Conservation (phyloP, 2,329 filamentous ascomycete species). For the Cryphonectria radicalis region DNA sequence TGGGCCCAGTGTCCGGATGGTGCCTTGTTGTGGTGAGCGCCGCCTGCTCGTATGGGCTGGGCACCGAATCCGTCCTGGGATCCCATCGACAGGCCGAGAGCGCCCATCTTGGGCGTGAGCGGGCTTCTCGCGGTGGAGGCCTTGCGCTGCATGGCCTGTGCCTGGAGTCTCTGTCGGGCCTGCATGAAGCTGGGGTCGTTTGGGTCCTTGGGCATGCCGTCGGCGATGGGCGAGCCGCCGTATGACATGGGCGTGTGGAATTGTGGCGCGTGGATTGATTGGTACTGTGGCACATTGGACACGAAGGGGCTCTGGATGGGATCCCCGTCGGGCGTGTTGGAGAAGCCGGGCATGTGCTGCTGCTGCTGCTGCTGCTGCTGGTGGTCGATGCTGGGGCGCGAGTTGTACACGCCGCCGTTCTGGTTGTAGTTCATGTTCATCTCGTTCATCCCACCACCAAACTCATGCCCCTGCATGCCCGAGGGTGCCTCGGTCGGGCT, state of each 20-base stretch:
- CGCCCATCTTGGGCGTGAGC: conserved; percentile 84
- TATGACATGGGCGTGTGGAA: conserved; percentile 55
- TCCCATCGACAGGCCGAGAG: conserved; percentile 71
- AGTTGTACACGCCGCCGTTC: conserved; percentile 48
- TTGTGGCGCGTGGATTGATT: conserved; percentile 58
- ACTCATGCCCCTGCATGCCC: conserved; percentile 61
- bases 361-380: too few relatives aligned
- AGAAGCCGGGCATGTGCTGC: conserved; percentile 77
- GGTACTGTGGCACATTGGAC: conserved; percentile 77
- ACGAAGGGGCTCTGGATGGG: conserved; percentile 91
- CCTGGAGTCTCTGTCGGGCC: conserved; percentile 59
- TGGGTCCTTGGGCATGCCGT: conserved; percentile 53
- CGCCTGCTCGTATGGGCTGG: conserved; percentile 75
- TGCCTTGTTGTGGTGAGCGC: conserved; percentile 75
- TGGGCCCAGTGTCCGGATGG: conserved; percentile 90
- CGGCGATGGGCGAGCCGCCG: conserved; percentile 53
- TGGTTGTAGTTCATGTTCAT: conserved; percentile 62
- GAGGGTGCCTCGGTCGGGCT: conserved; percentile 58
- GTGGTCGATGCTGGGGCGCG: conserved; percentile 66
- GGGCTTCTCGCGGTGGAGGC: conserved; percentile 76
- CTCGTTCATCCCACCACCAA: conserved; percentile 56
- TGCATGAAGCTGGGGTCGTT: conserved; percentile 60
- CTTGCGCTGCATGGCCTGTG: conserved; percentile 71
- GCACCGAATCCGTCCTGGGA: conserved; percentile 72
- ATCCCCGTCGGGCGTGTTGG: conserved; percentile 87